A percentile compares a stretch with the other conserved stretches of the same genome.
Conservation (phyloP, 2,329 filamentous ascomycete species). For the Cytospora schulzeri region DNA sequence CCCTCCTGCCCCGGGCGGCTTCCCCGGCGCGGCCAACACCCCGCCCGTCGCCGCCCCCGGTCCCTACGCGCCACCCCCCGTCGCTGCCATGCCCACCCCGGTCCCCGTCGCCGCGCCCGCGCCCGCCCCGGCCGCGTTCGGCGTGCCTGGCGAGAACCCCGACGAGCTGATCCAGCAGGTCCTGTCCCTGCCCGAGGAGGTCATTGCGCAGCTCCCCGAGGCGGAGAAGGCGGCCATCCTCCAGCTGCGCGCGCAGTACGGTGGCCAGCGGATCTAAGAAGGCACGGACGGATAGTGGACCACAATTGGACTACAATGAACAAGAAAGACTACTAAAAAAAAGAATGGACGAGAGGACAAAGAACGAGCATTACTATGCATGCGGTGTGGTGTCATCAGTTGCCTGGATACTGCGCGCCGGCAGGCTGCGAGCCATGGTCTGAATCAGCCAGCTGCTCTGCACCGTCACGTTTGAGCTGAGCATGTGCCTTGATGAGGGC, state of each 20-base stretch:
- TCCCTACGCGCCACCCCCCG: conserved; percentile 49
- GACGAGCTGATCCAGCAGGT: conserved; percentile 80
- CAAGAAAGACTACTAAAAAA: no score
- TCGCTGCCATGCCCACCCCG: conserved; percentile 36
- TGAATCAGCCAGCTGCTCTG: neutral
- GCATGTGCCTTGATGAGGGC: neutral
- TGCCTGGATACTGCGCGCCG: neutral
- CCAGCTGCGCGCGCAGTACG: conserved; percentile 61
- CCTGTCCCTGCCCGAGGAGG: conserved; percentile 75
- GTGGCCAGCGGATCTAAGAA: conserved; percentile 12
- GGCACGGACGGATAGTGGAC: no score
- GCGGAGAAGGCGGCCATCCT: conserved; percentile 79
- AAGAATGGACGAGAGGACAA: neutral
- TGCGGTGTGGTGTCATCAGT: neutral
- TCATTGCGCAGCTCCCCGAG: conserved; percentile 78
- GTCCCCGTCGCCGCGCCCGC: conserved; percentile 43
- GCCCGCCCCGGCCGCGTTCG: conserved; percentile 39
- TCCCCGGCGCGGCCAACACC: conserved; percentile 47
- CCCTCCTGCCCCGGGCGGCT: conserved; percentile 41
- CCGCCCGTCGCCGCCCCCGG: conserved; percentile 48
- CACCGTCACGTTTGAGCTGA: neutral
- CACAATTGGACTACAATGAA: neutral
- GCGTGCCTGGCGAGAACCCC: conserved; percentile 52
- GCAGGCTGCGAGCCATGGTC: neutral
- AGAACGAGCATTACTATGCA: neutral